Evolutionary conservation across 148 eudicot species (phyloP).

Genomic region (Cornus controversa): DNA sequence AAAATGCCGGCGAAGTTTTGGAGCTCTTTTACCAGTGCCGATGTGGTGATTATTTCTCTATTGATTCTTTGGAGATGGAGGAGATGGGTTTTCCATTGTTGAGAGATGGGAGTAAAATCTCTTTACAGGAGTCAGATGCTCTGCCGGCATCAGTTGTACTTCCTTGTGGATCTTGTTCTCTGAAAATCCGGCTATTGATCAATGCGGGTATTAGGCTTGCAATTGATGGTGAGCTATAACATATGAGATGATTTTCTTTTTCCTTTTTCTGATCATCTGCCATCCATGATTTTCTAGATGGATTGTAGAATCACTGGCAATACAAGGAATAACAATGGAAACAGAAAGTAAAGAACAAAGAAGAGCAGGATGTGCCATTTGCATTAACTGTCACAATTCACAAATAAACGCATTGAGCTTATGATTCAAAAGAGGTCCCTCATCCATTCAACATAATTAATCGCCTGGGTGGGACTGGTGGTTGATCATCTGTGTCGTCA

Average conservation of each 20-base stretch:
- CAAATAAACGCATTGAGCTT: no score
- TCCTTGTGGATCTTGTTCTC: slow-evolving; percentile 85
- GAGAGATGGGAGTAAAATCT: slow-evolving; percentile 39
- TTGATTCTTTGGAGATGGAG: slow-evolving; percentile 61
- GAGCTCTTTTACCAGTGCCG: slow-evolving; percentile 60
- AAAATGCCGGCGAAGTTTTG: slow-evolving; percentile 35
- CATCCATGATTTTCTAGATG: background rate
- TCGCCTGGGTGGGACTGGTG: no score
- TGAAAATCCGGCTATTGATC: slow-evolving; percentile 56
- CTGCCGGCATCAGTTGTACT: slow-evolving; percentile 54
- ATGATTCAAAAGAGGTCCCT: no score
- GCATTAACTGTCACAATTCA: no score
- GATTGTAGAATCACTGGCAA: no score
- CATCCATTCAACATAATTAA: no score
- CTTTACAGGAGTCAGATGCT: slow-evolving; percentile 27
- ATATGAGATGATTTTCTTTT: background rate
- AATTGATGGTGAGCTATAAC: background rate
- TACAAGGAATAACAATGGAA: no score
- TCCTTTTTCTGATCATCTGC: background rate
- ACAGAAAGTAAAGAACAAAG: no score
- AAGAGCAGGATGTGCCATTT: no score
- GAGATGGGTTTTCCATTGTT: slow-evolving; percentile 66
- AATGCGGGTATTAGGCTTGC: slow-evolving; percentile 19
- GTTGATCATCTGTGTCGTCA: no score
- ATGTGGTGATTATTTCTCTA: slow-evolving; percentile 76